Conservation (phyloP, 192 early-diverging fungal genomes). For the Coemansia sp. region DNA sequence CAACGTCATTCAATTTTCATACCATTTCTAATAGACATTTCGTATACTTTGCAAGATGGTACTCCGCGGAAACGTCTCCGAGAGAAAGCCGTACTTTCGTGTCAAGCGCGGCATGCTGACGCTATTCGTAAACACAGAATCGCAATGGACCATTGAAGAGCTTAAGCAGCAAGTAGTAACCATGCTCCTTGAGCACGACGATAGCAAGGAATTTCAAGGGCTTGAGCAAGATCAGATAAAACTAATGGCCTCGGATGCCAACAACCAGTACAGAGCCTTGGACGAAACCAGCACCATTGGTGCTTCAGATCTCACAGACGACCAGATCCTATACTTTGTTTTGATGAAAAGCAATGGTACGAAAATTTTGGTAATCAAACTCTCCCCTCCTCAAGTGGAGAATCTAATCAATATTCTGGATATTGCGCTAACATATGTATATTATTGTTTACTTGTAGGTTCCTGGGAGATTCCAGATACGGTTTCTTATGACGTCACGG, state of each 20-base stretch:
- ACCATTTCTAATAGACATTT: not conserved
- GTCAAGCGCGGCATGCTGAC: constrained; percentile 40
- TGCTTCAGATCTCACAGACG: constrained; percentile 15
- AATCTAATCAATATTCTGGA: too few relatives aligned
- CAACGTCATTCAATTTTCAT: too few relatives aligned
- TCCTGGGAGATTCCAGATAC: constrained; percentile 33
- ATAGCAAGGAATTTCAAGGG: constrained; percentile 14
- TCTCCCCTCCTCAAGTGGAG: not conserved
- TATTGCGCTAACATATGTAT: too few relatives aligned
- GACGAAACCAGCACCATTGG: constrained; percentile 13
- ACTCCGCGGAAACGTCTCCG: constrained; percentile 8
- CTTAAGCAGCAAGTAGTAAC: constrained; percentile 17
- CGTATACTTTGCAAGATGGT: not conserved
- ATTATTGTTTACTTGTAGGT: too few relatives aligned
- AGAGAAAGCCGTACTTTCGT: constrained; percentile 28
- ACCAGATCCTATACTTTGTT: constrained; percentile 26
- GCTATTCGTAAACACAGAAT: constrained; percentile 19
- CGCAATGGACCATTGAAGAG: constrained; percentile 7
- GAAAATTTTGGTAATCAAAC: not conserved
- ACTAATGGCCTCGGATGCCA: not conserved
- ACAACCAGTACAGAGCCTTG: constrained; percentile 7
- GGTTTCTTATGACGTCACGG: constrained; percentile 22
- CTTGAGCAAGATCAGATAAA: not conserved
- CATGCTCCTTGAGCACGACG: constrained; percentile 27
- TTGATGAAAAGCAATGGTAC: constrained; percentile 18